Base-by-base conservation (phyloP, 1,139 yeast genomes). In the Taphrina confusa region DNA sequence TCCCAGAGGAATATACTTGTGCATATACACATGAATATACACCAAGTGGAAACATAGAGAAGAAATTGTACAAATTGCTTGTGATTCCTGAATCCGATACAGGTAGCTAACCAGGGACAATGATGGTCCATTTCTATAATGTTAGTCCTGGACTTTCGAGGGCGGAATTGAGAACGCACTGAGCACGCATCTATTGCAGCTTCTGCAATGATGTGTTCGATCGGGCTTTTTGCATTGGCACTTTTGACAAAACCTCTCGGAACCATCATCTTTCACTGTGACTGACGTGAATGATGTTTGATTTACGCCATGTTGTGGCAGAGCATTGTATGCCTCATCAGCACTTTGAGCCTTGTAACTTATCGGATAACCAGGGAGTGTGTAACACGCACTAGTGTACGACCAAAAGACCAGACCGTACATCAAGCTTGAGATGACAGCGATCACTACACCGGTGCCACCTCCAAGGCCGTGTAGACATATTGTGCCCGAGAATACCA, bases 71-170 rank as follows among this genome's bases (percentile, higher is more conserved):
- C 71, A 70, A 89, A 91, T 68, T 76, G 81, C 73, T 88, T 87
- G 68, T 88, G 91, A 73, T 91, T 91, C 50, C 74, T 74, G 73
- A 80, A 85, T 0, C 98, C 98, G 61, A 94, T 82, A 71, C 98
- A 92, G 11, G 82, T 78, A 3, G 95, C 83, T 70, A 92, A 90
- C 98, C 98, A 92, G 0, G 98, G 97, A 71, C 66, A 57, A 40
- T 57, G 61, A 23, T 57, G 61, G 22, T 57, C 62, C 63, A 60
- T 57, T 31, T 50, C 61, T 57, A 25, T 14, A 23, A 31, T 16
- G 28, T 49, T 30, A 55, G 52, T 22, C 16, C 8, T 18, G 20
- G n/a, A 1, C 1, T 23, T n/a, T 5, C n/a, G 27, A 16, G n/a
- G 11, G 44, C 20, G n/a, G 36, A 1, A 16, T 3, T n/a, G 27